phyloP scores from a whole-genome alignment of 192 early-diverging fungal species.

The Phycomyces blakesleeanus region DNA sequence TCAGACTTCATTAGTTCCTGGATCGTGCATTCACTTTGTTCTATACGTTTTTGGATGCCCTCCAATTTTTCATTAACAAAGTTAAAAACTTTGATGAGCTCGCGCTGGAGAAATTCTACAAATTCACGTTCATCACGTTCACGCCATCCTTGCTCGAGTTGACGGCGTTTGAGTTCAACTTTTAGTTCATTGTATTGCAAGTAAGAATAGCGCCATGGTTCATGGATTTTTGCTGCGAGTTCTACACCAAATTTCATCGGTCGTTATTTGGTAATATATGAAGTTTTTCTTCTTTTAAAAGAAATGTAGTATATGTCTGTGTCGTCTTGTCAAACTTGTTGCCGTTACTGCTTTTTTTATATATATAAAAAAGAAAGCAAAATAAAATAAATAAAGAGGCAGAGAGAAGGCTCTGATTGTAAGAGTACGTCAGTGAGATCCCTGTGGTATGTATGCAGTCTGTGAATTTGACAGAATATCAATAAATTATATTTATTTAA shows the following conservation, averaged over 20 bases:
- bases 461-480: no score
- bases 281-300: background rate
- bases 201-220: constrained; percentile 79
- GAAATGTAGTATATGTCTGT: background rate
- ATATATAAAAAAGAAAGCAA: no score
- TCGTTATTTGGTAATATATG: constrained; percentile 2
- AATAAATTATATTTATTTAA: no score
- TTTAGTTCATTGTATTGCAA: constrained; percentile 82
- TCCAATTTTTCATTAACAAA: constrained; percentile 66
- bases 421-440: no score
- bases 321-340: no score
- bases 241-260: constrained; percentile 88
- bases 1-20: constrained; percentile 17
- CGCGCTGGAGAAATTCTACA: constrained; percentile 73
- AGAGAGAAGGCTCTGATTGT: background rate
- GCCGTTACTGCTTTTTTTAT: no score
- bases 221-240: constrained; percentile 60
- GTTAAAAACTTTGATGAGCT: constrained; percentile 76
- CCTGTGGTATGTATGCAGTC: no score
- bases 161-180: constrained; percentile 32
- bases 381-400: background rate
- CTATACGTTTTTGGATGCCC: constrained; percentile 62
- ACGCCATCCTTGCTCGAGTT: constrained; percentile 50
- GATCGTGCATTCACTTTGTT: constrained; percentile 46
- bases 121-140: constrained; percentile 83